Evolutionary conservation across 345 rosid species (phyloP).

Genomic region (Anacardium occidentale): DNA sequence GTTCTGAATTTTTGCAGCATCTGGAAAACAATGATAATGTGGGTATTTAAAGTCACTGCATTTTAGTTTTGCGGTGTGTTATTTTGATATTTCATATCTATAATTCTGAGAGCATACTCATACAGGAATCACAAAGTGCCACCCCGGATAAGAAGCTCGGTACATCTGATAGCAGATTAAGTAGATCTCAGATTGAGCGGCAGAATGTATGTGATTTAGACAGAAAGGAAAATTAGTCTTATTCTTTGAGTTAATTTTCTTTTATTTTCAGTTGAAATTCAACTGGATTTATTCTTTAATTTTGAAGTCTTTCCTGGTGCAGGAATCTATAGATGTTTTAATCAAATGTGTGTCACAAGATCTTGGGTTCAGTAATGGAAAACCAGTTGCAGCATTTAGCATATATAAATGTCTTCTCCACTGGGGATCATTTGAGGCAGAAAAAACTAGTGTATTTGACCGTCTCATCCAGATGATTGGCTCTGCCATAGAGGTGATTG

Average conservation of each 20-base stretch:
- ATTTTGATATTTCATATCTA: constrained; percentile 14
- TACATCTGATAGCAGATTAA: constrained; percentile 46
- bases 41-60: constrained; percentile 35
- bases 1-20: constrained; percentile 45
- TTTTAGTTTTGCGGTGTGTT: constrained; percentile 9
- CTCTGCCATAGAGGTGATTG: constrained; percentile 78
- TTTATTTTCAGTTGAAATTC: constrained; percentile 2
- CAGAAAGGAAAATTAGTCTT: background rate
- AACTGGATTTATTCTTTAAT: constrained; percentile 9
- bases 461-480: constrained; percentile 88
- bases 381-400: constrained; percentile 82
- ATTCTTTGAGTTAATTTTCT: constrained; percentile 3
- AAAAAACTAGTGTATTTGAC: constrained; percentile 88
- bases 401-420: constrained; percentile 88
- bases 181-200: constrained; percentile 60
- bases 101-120: constrained; percentile 17
- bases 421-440: constrained; percentile 90
- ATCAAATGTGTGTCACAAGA: constrained; percentile 56
- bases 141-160: constrained; percentile 48
- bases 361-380: constrained; percentile 72
- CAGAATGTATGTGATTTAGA: constrained; percentile 58
- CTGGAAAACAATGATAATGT: constrained; percentile 66
- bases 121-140: constrained; percentile 54
- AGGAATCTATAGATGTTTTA: constrained; percentile 77
- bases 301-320: constrained; percentile 25